These are phyloP conservation scores for Ophiostoma sp. DNA, from an alignment of 2,329 filamentous ascomycete species.

Conservation along the genomic window DNA sequence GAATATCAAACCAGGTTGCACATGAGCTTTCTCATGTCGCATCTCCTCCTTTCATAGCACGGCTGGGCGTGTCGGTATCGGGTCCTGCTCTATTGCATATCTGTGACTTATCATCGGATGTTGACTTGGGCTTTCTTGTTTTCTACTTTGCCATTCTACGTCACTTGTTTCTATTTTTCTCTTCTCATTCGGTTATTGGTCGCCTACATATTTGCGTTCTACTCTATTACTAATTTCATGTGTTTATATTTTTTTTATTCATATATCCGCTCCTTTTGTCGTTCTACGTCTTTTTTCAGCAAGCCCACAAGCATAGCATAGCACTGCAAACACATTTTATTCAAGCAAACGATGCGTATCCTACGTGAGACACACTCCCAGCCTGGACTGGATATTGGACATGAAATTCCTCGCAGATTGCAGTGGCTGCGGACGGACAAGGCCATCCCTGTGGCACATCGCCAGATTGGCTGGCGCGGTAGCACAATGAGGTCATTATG, in stretches of 20 bases:
- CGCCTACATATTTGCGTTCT: neutral
- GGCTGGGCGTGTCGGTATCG: neutral
- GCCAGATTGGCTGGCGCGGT: neutral
- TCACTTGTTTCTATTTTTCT: neutral
- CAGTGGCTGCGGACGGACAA: neutral
- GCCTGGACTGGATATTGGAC: neutral
- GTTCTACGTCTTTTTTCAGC: neutral
- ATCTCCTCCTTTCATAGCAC: too few relatives aligned
- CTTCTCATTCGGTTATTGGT: neutral
- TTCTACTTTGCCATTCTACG: neutral
- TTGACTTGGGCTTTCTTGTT: neutral
- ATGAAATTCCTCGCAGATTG: neutral
- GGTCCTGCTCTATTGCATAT: neutral
- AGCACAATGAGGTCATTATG: constrained; percentile 4
- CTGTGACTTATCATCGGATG: neutral
- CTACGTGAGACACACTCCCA: neutral
- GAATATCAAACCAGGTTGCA: neutral
- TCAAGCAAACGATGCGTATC: neutral
- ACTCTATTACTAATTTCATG: neutral
- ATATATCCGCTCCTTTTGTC: constrained; percentile 6
- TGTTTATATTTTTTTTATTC: neutral
- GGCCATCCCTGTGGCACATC: neutral
- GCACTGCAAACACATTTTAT: constrained; percentile 8
- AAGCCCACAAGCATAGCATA: constrained; percentile 12
- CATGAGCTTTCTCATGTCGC: too few relatives aligned